Conservation (phyloP, 2,329 filamentous ascomycete genomes). For the Pseudogymnoascus sp. region DNA sequence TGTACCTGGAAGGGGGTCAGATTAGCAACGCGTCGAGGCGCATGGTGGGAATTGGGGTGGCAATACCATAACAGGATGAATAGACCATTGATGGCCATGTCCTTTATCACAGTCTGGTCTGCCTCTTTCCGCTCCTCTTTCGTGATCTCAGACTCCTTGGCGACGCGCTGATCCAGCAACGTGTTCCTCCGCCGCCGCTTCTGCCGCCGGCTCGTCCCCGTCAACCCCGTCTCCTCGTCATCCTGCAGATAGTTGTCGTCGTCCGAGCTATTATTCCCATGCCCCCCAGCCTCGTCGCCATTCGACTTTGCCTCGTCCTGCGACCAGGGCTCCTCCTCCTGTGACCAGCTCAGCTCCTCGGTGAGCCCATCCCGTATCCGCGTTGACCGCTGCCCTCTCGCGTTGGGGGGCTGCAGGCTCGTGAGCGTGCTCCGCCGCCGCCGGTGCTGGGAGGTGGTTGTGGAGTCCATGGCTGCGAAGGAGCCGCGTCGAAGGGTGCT, state of each 20-base stretch:
- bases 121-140: slow-evolving; percentile 67
- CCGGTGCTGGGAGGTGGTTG: not conserved
- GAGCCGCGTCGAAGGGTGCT: not conserved
- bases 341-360: slow-evolving; percentile 3
- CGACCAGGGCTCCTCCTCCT: slow-evolving; percentile 12
- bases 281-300: slow-evolving; percentile 50
- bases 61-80: slow-evolving; percentile 77
- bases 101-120: slow-evolving; percentile 63
- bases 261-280: slow-evolving; percentile 54
- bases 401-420: not conserved
- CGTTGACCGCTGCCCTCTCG: not conserved
- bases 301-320: slow-evolving; percentile 24
- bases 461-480: not conserved
- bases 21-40: not conserved
- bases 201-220: slow-evolving; percentile 60
- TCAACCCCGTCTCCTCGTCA: slow-evolving; percentile 86
- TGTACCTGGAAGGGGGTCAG: slow-evolving; percentile 37
- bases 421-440: not conserved
- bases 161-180: slow-evolving; percentile 61
- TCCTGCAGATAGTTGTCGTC: slow-evolving; percentile 58
- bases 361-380: not conserved
- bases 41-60: not conserved
- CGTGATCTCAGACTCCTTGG: slow-evolving; percentile 51
- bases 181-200: slow-evolving; percentile 61
- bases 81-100: slow-evolving; percentile 63